These are phyloP conservation scores for Alternaria sp. DNA, from an alignment of 2,329 filamentous ascomycete genomes.

Conservation along the genomic window DNA sequence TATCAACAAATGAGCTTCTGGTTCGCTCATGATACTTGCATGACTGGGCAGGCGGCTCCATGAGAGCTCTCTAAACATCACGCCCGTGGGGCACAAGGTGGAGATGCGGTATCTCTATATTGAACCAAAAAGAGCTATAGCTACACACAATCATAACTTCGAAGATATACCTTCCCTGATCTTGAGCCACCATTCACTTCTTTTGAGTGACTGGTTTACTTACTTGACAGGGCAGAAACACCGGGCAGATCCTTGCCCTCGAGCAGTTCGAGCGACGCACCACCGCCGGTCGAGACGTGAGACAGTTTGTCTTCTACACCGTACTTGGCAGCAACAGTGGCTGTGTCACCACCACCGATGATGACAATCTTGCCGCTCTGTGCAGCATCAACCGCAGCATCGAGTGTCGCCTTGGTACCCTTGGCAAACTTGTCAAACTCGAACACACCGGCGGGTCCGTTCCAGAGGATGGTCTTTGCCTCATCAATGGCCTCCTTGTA, in stretches of 20 bases:
- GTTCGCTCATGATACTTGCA: not conserved
- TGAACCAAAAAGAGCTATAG: constrained; percentile 37
- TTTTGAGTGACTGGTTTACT: constrained; percentile 56
- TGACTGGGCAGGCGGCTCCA: not conserved
- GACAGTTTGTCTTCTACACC: constrained; percentile 95
- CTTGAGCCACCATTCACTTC: constrained; percentile 35
- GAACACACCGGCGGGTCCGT: constrained; percentile 96
- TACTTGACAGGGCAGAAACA: constrained; percentile 86
- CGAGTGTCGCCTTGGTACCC: constrained; percentile 91
- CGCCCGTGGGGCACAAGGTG: constrained; percentile 2
- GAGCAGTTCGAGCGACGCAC: constrained; percentile 92
- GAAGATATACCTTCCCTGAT: constrained; percentile 44
- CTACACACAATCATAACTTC: constrained; percentile 48
- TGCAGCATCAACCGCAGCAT: constrained; percentile 84
- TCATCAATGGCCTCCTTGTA: constrained; percentile 88
- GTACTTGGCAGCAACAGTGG: constrained; percentile 97
- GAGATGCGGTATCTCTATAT: constrained; percentile 27
- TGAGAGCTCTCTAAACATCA: not conserved
- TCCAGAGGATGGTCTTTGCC: constrained; percentile 98
- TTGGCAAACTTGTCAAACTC: constrained; percentile 94
- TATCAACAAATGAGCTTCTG: not conserved
- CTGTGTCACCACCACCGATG: constrained; percentile 97
- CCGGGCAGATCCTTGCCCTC: constrained; percentile 98
- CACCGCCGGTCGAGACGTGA: constrained; percentile 97
- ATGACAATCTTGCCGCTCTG: constrained; percentile 93